Conservation (phyloP, 164 flowering plant species). For the Annona cherimola region DNA sequence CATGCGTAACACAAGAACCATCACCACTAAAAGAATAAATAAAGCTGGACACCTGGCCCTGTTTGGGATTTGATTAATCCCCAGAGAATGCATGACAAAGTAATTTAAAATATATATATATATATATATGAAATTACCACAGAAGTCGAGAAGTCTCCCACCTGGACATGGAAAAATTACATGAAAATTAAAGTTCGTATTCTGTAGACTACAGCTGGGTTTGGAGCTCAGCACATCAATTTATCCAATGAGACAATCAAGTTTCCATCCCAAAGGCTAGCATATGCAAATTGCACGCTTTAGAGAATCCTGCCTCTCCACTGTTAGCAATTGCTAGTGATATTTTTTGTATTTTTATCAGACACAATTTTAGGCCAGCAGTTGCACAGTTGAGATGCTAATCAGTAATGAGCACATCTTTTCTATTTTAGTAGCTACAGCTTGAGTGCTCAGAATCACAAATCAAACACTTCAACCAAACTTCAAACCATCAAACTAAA, state of each 20-base stretch:
- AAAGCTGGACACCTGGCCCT: background rate
- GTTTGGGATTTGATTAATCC: background rate
- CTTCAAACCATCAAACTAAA: background rate
- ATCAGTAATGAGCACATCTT: no score
- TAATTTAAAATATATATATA: no score
- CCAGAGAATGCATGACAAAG: background rate
- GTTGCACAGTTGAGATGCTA: background rate
- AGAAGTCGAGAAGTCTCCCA: background rate
- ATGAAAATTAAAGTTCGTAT: background rate
- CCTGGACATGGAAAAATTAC: background rate
- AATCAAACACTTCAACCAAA: no score
- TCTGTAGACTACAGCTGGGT: background rate
- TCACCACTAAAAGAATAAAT: background rate
- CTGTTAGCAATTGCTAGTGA: background rate
- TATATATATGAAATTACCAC: background rate
- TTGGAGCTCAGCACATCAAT: background rate
- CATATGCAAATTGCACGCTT: background rate
- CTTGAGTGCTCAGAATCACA: no score
- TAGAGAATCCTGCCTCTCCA: background rate
- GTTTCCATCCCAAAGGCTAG: background rate
- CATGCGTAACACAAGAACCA: background rate
- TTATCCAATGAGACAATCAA: background rate
- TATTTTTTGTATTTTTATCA: background rate
- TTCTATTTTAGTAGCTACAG: no score
- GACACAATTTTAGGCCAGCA: background rate